Base-by-base conservation (phyloP, 768 basidiomycete genomes). In the Russula dissimulans region DNA sequence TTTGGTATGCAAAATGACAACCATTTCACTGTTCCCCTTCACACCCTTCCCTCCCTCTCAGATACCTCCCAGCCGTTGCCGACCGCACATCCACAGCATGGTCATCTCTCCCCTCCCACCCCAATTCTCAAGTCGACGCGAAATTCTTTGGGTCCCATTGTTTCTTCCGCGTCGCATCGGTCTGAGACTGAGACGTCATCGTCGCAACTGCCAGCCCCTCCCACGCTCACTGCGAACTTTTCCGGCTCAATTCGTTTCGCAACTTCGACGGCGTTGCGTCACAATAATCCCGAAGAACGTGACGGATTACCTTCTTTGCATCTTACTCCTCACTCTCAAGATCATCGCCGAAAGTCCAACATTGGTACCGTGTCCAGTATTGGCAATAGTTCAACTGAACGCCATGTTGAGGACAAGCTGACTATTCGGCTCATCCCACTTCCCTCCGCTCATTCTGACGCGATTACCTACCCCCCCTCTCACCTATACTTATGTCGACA, bases 271-370 rank as follows among this genome's bases (percentile, higher is more conserved):
- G 77, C 78, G 4, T 69, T 92, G 49, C 82, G 90, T 41, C 81
- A 85, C 46, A 91, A 90, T 67, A 78, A 79, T 43, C 89, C 87
- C 0, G 79, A 86, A 22, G 78, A 79, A 38, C 75, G 71, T 34
- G 75, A 72, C 32, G 87, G 81, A n/a, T 61, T 76, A 17, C 72
- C 78, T 1, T 84, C 81, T 9, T 73, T 84, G 3, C 69, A 75
- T 15, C 71, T 87, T 11, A 71, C 78, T 5, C 72, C 74, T 45
- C 69, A 70, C 26, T 59, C 59, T 3, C 64, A 64, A 7, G 57
- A 67, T 0, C 84, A 87, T 66, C 72, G 71, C 43, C 78, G 87
- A 34, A 85, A 82, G 65, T 67, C 73, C 4, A 88, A 86, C 67
- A 76, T 72, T 47, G 77, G 81, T n/a, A 86, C 85, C 1, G 75